Percentiles rank a stretch among this genome's conserved stretches.
Conservation (phyloP, 768 basidiomycete species). For the Xerocomellus intermedius region DNA sequence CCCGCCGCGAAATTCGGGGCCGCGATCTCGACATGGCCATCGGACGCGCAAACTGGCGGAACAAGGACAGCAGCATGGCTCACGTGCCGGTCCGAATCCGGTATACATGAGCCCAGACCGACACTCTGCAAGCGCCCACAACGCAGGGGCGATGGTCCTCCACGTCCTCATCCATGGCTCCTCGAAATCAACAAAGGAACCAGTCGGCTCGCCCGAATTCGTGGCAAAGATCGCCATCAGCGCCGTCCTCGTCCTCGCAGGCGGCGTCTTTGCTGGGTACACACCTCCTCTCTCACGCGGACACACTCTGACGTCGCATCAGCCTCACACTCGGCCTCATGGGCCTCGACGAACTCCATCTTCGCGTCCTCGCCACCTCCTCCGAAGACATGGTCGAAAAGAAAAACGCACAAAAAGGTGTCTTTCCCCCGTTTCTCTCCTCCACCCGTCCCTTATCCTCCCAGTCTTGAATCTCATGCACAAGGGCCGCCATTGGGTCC, state of each 20-base stretch:
- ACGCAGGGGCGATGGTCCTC: conserved; percentile 13
- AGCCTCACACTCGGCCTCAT: conserved; percentile 90
- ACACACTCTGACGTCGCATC: neutral
- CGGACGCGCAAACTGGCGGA: too few species aligned
- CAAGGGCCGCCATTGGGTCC: conserved; percentile 86
- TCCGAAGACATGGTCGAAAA: conserved; percentile 73
- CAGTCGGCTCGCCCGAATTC: conserved; percentile 60
- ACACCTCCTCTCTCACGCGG: neutral
- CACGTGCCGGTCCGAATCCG: neutral
- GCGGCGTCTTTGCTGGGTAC: conserved; percentile 92
- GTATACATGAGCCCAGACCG: neutral
- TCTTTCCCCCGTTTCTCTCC: neutral
- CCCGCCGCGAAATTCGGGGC: conserved; percentile 12
- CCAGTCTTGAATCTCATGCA: conserved; percentile 55
- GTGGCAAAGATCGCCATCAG: conserved; percentile 72
- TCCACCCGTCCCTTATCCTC: neutral
- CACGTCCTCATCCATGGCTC: neutral
- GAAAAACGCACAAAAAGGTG: conserved; percentile 69
- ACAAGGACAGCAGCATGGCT: neutral
- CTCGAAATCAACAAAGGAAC: conserved; percentile 21
- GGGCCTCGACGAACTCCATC: conserved; percentile 90
- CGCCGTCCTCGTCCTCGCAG: conserved; percentile 68
- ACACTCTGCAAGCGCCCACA: neutral
- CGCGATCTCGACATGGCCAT: neutral
- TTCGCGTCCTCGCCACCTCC: conserved; percentile 79